Evolutionary conservation across 148 eudicot genomes (phyloP).

Genomic region (Spergularia bocconei): DNA sequence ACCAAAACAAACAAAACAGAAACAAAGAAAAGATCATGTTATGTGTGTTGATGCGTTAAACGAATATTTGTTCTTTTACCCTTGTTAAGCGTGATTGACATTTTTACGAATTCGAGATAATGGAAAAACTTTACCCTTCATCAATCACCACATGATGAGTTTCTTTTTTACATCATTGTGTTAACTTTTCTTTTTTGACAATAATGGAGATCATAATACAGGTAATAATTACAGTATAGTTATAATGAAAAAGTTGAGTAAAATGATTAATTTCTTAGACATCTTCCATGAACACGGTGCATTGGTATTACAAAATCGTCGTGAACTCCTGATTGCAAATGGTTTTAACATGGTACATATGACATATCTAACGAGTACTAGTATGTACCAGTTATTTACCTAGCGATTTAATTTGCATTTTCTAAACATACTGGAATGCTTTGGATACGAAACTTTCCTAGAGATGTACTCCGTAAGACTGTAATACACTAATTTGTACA

Average conservation of each 20-base stretch:
- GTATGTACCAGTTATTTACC: too few species aligned
- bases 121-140: constrained; percentile 28
- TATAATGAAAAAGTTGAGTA: too few species aligned
- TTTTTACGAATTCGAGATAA: constrained; percentile 26
- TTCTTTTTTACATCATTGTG: constrained; percentile 23
- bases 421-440: too few species aligned
- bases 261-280: background rate
- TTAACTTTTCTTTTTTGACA: constrained; percentile 26
- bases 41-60: background rate
- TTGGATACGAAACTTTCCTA: too few species aligned
- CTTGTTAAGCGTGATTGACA: constrained; percentile 27
- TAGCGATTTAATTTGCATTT: too few species aligned
- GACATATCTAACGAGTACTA: too few species aligned
- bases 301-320: too few species aligned
- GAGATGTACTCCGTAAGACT: too few species aligned
- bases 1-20: constrained; percentile 11
- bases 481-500: too few species aligned
- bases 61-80: constrained; percentile 10
- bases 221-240: too few species aligned
- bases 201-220: background rate
- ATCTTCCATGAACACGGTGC: background rate
- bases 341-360: too few species aligned
- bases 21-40: background rate
- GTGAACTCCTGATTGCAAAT: too few species aligned
- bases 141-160: constrained; percentile 30